phyloP scores from a whole-genome alignment of 1,284 basidiomycete species.

The Peniophora sp. region DNA sequence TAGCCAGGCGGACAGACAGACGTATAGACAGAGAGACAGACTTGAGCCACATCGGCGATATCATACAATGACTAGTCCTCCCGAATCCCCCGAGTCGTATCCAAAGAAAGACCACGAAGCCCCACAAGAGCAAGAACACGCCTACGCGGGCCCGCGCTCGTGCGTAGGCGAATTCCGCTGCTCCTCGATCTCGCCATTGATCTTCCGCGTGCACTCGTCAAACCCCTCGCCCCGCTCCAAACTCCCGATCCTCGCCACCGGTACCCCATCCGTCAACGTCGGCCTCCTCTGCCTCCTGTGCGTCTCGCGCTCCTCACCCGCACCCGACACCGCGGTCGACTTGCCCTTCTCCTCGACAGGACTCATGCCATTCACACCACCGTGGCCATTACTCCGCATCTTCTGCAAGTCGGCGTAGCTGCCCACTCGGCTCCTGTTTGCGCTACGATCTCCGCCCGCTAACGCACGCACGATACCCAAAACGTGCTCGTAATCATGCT shows the following conservation, averaged over 20 bases:
- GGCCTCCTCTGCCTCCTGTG: conserved; percentile 43
- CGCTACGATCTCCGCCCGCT: conserved; percentile 28
- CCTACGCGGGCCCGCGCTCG: background rate
- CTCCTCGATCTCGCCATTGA: conserved; percentile 55
- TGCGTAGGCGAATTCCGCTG: background rate
- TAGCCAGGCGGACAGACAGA: too few species aligned
- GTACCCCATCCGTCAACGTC: conserved; percentile 56
- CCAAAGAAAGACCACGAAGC: too few species aligned
- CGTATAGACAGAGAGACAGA: too few species aligned
- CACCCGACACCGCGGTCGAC: conserved; percentile 22
- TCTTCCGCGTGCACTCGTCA: conserved; percentile 47
- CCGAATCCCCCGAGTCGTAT: too few species aligned
- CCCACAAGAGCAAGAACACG: too few species aligned
- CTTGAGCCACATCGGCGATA: too few species aligned
- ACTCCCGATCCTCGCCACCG: conserved; percentile 53
- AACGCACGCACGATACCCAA: conserved; percentile 48
- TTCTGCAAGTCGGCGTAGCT: conserved; percentile 77
- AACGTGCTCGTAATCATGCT: conserved; percentile 78
- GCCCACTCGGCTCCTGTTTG: conserved; percentile 53
- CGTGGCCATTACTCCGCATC: conserved; percentile 35
- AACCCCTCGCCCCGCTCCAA: conserved; percentile 45
- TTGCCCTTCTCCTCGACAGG: conserved; percentile 2
- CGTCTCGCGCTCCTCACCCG: conserved; percentile 32
- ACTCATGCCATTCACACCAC: background rate
- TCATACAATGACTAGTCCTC: too few species aligned